phyloP scores from a whole-genome alignment of 805 yeast genomes.

The Candida boidinii region DNA sequence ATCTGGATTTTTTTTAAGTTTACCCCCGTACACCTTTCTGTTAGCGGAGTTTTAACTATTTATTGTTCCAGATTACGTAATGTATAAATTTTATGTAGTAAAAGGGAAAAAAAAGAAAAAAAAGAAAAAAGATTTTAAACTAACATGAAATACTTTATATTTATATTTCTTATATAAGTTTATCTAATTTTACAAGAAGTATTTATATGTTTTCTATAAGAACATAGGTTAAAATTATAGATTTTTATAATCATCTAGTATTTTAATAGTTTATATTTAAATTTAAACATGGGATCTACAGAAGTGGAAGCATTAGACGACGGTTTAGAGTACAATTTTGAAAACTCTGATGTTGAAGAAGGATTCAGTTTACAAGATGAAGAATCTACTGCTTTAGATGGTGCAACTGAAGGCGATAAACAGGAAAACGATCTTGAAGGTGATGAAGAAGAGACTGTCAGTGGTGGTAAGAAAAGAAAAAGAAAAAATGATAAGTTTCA shows the following conservation, averaged over 20 bases:
- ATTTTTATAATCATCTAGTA: too few relatives aligned
- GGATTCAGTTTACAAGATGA: constrained; percentile 4
- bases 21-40: too few relatives aligned
- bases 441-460: constrained; percentile 5
- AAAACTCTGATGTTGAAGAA: constrained; percentile 25
- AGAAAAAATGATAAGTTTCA: constrained; percentile 36
- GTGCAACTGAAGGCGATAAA: constrained; percentile 3
- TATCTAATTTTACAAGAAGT: not conserved
- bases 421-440: constrained; percentile 4
- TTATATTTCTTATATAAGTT: not conserved
- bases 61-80: too few relatives aligned
- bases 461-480: constrained; percentile 18
- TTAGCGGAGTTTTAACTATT: too few relatives aligned
- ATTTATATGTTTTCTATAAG: not conserved
- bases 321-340: constrained; percentile 52
- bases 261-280: not conserved
- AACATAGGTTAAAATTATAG: too few relatives aligned
- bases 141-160: not conserved
- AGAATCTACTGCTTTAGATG: constrained; percentile 8
- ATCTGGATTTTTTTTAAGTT: too few relatives aligned
- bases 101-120: not conserved
- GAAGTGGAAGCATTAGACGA: constrained; percentile 72
- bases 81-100: too few relatives aligned
- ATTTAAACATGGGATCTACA: constrained; percentile 3
- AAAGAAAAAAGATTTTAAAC: not conserved